Conservation (phyloP, 129 eudicot species). For the Tanacetum coccineum region DNA sequence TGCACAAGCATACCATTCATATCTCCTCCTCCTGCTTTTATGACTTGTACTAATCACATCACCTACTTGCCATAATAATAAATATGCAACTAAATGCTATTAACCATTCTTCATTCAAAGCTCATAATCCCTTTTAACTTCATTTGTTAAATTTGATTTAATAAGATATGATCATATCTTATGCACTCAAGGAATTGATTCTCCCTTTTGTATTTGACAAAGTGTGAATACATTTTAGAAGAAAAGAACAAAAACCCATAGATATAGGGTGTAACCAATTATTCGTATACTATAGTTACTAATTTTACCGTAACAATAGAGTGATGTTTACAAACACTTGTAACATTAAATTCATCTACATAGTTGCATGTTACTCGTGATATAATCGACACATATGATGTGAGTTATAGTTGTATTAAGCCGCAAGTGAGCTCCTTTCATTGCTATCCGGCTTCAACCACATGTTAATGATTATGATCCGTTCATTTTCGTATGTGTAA, state of each 20-base stretch:
- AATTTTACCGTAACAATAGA: no score
- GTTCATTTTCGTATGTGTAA: not conserved
- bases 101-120: not conserved
- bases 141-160: not conserved
- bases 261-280: not conserved
- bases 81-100: not conserved
- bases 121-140: not conserved
- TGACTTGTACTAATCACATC: conserved; percentile 22
- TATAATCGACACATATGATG: no score
- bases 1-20: conserved; percentile 34
- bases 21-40: conserved; percentile 15
- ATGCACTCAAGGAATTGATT: conserved; percentile 21
- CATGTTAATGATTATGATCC: no score
- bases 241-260: not conserved
- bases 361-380: no score
- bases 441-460: not conserved
- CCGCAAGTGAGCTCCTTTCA: not conserved
- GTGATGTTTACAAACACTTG: no score
- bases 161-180: not conserved
- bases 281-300: not conserved
- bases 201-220: not conserved
- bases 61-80: conserved; percentile 7
- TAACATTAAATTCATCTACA: no score
- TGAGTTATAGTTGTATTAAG: not conserved
- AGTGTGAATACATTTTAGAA: not conserved